Evolutionary conservation across 2,329 filamentous ascomycete species (phyloP), one percentile per base, ranked within the genome.

Genomic region (Penicillium sp.): DNA sequence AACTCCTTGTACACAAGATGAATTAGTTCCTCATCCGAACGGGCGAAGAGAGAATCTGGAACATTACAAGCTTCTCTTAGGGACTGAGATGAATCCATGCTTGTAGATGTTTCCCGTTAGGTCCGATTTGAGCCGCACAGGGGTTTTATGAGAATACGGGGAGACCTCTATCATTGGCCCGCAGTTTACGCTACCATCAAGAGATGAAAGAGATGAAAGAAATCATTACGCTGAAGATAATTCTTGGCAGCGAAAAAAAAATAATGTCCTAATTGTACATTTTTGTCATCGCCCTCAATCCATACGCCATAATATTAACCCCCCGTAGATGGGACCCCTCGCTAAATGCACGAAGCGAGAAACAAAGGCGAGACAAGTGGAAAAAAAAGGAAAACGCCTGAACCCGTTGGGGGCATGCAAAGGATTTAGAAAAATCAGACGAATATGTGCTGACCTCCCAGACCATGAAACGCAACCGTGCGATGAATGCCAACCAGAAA

Each of bases 1-100:
- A 60, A 61, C n/a, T 60, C 55, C 17, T 37, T 41, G 22, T 60
- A 50, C 16, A 58, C 40, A 11, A 58, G 30, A 6, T n/a, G 53
- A 19, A 61, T 19, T 2, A 61, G 41, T 1, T 55, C 44, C 10
- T 45, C 38, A 7, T 55, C 45, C 6, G 53, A 46, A 14, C 33
- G 37, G 3, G 22, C 44, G 19, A 62, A 60, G 8, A 62, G 38
- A 9, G 43, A 14, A 30, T 59, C 55, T n/a, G 58, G 53, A 28
- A 17, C 8, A n/a, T 17, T 22, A 25, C 60, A 60, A 2, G 50
- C 45, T 12, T 51, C 53, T 50, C 37, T 31, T 11, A 62, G 25
- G 22, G 46, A 22, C 10, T 52, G 31, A 14, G 38, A 17, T 36
- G 35, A 17, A 31, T 48, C 17, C 55, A 60, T n/a, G n/a, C n/a